Evolutionary conservation across 176 grass and related monocot genomes (phyloP), one percentile per base, ranked within the genome.

Genomic region (Guadua angustifolia): DNA sequence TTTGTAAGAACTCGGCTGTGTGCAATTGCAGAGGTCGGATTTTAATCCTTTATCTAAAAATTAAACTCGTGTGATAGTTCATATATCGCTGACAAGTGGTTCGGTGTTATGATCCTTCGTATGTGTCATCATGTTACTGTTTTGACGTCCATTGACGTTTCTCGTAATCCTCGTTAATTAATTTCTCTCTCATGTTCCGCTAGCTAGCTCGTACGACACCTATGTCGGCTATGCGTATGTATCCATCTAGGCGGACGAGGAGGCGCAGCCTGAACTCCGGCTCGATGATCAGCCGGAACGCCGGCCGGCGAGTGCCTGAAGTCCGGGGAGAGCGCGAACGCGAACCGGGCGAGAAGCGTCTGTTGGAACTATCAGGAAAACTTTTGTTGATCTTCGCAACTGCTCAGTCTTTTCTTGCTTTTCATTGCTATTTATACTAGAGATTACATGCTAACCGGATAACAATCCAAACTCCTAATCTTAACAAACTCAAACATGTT

Each of bases 201-300:
- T 78, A 78, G 32, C 75, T 64, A 80, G 57, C 45, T 52, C 32
- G 32, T 24, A 16, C 18, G 56, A 25, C 11, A 19, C 0, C 49
- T 33, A 77, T 18, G 29, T 53, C 6, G 4, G 19, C 0, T 16
- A 8, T 5, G 25, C 9, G 39, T 8, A 7, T 3, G 4, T 8
- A 39, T 39, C 7, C 80, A 52, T 61, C 43, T 32, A 79, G 88
- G 42, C 80, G 89, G 9, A 90, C 17, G 89, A 69, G 74, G 43
- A 90, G 89, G 42, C 89, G 69, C 42, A 90, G 84, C 13, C 84
- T 84, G 78, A 90, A 90, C 80, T 90, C 89, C 1, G 89, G 89
- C 43, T 90, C 89, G 68, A 90, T 84, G 80, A 92, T 94, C 43
- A 94, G 55, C 47, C 92, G 60, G 75, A 94, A 86, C 12, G 29